Conservation (phyloP, 805 yeast genomes). For the Metschnikowia baotianmanensis region DNA sequence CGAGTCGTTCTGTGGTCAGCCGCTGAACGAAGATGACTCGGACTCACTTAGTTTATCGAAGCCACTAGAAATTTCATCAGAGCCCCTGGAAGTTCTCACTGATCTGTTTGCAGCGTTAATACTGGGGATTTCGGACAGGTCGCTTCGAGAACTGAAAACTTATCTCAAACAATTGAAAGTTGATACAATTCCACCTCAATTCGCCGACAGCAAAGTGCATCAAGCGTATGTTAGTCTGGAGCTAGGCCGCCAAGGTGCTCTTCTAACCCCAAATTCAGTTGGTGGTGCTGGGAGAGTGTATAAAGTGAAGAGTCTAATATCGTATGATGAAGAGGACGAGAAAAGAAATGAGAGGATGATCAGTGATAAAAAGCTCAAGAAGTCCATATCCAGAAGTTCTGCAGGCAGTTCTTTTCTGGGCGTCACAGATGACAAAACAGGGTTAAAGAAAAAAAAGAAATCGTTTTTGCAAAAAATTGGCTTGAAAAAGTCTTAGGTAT, state of each 20-base stretch:
- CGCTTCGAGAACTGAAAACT: constrained; percentile 26
- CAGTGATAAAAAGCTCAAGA: constrained; percentile 15
- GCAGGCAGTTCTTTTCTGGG: constrained; percentile 9
- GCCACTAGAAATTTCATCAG: not conserved
- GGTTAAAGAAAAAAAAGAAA: constrained; percentile 17
- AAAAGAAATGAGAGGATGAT: constrained; percentile 19
- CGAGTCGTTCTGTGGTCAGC: constrained; percentile 17
- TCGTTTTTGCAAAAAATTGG: constrained; percentile 27
- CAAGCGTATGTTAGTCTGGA: constrained; percentile 27
- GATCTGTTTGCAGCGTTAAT: constrained; percentile 24
- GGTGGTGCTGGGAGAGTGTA: constrained; percentile 25
- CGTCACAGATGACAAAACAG: constrained; percentile 5
- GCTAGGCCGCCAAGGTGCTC: constrained; percentile 11
- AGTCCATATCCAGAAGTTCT: constrained; percentile 16
- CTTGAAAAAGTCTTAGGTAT: constrained; percentile 18
- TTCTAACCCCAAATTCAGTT: constrained; percentile 11
- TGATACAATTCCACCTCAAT: constrained; percentile 12
- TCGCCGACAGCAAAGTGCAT: constrained; percentile 33
- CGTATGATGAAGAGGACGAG: constrained; percentile 34
- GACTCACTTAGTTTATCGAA: not conserved
- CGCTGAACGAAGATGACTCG: constrained; percentile 1
- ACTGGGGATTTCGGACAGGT: constrained; percentile 24
- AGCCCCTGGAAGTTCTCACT: not conserved
- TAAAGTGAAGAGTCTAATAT: constrained; percentile 41
- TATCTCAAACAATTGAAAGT: constrained; percentile 24